Conservation (phyloP, 2,329 filamentous ascomycete genomes). For the Exophiala bonariae region DNA sequence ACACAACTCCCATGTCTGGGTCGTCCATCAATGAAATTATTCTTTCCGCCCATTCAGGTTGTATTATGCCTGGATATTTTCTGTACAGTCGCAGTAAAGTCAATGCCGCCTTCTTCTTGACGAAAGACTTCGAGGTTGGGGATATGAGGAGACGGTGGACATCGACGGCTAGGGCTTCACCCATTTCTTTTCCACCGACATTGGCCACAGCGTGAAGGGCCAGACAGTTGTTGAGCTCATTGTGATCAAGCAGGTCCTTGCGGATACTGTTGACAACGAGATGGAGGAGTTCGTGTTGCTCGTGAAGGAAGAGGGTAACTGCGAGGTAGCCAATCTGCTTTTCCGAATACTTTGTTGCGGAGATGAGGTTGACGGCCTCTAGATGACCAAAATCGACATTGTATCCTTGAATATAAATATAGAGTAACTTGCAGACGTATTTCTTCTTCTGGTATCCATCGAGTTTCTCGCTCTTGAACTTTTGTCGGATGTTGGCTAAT, state of each 20-base stretch:
- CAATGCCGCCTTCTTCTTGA: conserved; percentile 97
- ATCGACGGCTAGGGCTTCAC: conserved; percentile 85
- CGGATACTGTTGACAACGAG: conserved; percentile 97
- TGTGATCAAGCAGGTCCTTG: conserved; percentile 90
- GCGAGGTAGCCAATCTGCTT: conserved; percentile 99
- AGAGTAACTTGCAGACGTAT: conserved; percentile 99
- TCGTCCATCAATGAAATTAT: conserved; percentile 99
- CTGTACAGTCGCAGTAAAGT: conserved; percentile 91
- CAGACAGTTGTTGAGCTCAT: conserved; percentile 96
- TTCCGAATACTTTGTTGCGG: conserved; percentile 94
- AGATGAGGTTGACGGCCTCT: conserved; percentile 96
- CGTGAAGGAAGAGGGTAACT: conserved; percentile 94
- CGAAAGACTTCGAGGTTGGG: conserved; percentile 91
- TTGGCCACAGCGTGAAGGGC: conserved; percentile 97
- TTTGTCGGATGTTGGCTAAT: conserved; percentile 95
- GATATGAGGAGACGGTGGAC: conserved; percentile 93
- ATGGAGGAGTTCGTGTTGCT: conserved; percentile 93
- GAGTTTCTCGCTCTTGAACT: conserved; percentile 93
- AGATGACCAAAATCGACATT: conserved; percentile 98
- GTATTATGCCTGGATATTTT: conserved; percentile 90
- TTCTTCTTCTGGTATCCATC: conserved; percentile 99
- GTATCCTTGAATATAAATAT: conserved; percentile 98
- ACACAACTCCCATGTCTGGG: conserved; percentile 84
- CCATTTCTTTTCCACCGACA: conserved; percentile 95
- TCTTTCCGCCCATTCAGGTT: conserved; percentile 94